A percentile compares a stretch with the other conserved stretches of the same genome.
phyloP scores from a whole-genome alignment of 306 rosid species.

The Senna siamea region DNA sequence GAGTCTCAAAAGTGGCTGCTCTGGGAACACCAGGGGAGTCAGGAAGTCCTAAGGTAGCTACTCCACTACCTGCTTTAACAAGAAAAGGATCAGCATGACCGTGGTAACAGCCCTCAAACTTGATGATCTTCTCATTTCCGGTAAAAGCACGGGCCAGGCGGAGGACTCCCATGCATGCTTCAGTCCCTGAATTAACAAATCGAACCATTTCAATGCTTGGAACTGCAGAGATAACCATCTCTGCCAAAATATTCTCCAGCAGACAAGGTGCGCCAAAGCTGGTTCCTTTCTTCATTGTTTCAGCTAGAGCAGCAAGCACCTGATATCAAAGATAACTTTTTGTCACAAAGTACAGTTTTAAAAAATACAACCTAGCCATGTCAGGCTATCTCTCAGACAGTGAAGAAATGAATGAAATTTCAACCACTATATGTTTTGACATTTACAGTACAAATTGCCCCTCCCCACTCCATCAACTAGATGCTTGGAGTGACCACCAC shows the following conservation, averaged over 20 bases:
- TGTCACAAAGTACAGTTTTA: neutral
- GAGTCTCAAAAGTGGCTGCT: slow-evolving; percentile 87
- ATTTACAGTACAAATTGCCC: neutral
- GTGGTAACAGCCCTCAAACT: slow-evolving; percentile 97
- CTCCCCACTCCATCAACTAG: neutral
- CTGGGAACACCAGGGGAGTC: slow-evolving; percentile 97
- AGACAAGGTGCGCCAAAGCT: slow-evolving; percentile 98
- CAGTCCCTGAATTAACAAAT: slow-evolving; percentile 95
- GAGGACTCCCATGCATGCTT: slow-evolving; percentile 96
- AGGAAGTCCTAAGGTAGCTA: slow-evolving; percentile 95
- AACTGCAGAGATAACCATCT: slow-evolving; percentile 86
- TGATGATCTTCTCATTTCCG: slow-evolving; percentile 68
- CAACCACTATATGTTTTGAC: neutral
- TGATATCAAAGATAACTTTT: slow-evolving; percentile 38
- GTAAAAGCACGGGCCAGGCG: slow-evolving; percentile 91
- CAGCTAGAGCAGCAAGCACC: slow-evolving; percentile 92
- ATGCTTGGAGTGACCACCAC: neutral
- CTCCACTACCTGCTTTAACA: slow-evolving; percentile 96
- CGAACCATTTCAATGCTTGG: slow-evolving; percentile 97
- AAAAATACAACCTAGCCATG: neutral
- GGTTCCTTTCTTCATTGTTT: slow-evolving; percentile 97
- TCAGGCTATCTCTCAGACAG: neutral
- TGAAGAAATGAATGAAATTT: slow-evolving; percentile 16
- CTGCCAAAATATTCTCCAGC: slow-evolving; percentile 75
- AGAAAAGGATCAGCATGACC: slow-evolving; percentile 99